Conservation (phyloP, 78 protist species). For the Dictyostelium capitatum region DNA sequence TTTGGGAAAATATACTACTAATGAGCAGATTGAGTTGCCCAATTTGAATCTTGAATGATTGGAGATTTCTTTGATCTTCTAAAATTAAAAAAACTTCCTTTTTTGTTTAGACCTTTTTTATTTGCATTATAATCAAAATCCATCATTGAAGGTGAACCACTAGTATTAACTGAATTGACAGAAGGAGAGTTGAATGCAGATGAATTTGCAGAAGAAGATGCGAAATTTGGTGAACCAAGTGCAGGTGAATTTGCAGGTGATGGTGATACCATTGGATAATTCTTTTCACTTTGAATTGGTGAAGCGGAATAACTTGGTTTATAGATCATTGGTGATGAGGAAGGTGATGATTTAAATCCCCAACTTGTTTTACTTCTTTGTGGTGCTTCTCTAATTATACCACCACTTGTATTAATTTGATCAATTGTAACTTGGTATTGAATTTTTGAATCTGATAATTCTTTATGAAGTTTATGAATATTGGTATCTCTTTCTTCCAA, state of each 20-base stretch:
- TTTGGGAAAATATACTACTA: neutral
- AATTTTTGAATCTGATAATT: constrained; percentile 10
- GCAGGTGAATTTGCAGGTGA: constrained; percentile 33
- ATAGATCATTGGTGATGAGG: constrained; percentile 5
- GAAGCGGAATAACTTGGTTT: neutral
- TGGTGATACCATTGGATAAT: neutral
- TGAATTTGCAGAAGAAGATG: constrained; percentile 15
- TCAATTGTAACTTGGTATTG: constrained; percentile 18
- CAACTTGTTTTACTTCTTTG: constrained; percentile 46
- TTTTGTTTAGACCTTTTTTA: constrained; percentile 4
- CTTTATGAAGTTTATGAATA: constrained; percentile 26
- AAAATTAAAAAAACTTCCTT: constrained; percentile 15
- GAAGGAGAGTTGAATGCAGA: neutral
- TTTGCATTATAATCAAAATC: constrained; percentile 12
- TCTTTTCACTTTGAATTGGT: constrained; percentile 17
- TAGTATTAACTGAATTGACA: neutral
- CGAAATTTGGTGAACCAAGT: constrained; percentile 25
- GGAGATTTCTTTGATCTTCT: constrained; percentile 26
- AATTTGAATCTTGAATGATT: constrained; percentile 8
- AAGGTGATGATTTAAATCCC: constrained; percentile 62
- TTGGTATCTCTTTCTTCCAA: constrained; percentile 53
- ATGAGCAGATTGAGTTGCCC: constrained; percentile 40
- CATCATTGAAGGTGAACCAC: constrained; percentile 24
- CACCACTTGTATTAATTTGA: no score
- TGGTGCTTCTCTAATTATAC: constrained; percentile 16